Evolutionary conservation across 495 filamentous ascomycete species (phyloP), one percentile per base, ranked within the genome.

Genomic region (Penicillium egyptiacum): DNA sequence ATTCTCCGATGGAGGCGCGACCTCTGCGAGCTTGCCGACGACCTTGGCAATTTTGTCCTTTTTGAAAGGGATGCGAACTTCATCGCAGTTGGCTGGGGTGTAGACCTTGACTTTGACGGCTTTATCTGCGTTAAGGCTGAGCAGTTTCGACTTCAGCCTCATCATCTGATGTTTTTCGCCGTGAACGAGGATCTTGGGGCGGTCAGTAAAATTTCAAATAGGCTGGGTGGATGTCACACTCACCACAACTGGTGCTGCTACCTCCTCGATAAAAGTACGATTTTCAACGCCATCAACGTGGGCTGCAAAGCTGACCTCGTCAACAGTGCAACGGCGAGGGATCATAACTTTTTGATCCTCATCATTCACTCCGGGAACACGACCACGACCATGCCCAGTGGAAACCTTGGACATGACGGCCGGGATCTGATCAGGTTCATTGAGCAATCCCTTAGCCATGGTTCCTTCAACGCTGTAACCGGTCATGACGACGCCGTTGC

Each of bases 161-260:
- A 92, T 95, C 94, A 98, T 98, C 65, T 97, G 95, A 66, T 96
- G 91, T 60, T 93, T 90, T 67, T 97, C 95, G 28, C 94, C 94
- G 64, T 98, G 94, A 5, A 98, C 94, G 22, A 98, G 83, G 50
- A 98, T 96, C 88, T 48, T 92, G 47, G 2, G 2, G 16, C 52
- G 47, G 33, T 57, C 30, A 56, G 25, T 39, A 43, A 31, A 25
- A 45, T 6, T 7, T 17, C 23, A n/a, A 22, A 12, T 25, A 17
- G 1, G 12, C 12, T 7, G 35, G 0, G 33, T 8, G 7, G 12
- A 58, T 11, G 54, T 57, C 33, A 49, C 45, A 82, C 90, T 75
- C 81, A 95, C 90, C 58, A 98, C 93, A 20, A 96, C 93, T 20
- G 90, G 89, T 6, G 94, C 91, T 25, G 77, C 83, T 41, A 98